Conservation (phyloP, 2,329 filamentous ascomycete genomes). For the Albophoma yamanashiensis region DNA sequence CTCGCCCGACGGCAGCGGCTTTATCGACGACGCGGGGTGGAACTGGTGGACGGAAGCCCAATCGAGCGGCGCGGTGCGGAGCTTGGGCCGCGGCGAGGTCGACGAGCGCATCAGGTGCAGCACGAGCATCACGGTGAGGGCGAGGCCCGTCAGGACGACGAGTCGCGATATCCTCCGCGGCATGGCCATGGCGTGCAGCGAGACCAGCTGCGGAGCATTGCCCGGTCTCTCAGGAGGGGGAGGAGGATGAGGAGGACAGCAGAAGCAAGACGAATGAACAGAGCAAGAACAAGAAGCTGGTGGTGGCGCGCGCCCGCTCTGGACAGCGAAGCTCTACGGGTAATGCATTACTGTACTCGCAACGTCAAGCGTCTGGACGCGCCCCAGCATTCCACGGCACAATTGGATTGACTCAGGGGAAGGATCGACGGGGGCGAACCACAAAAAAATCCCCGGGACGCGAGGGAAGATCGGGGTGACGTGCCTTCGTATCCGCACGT, state of each 20-base stretch:
- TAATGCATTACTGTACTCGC: no score
- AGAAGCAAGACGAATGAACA: not conserved
- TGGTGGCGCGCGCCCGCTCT: not conserved
- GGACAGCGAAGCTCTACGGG: not conserved
- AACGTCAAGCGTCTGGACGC: not conserved
- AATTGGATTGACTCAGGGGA: not conserved
- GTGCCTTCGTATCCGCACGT: not conserved
- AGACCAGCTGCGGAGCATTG: not conserved
- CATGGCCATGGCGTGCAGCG: conserved; percentile 9
- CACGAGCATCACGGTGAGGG: conserved; percentile 10
- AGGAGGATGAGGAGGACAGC: not conserved
- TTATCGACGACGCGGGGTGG: conserved; percentile 19
- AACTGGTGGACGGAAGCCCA: conserved; percentile 17
- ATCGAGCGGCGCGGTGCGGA: conserved; percentile 16
- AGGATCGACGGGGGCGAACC: not conserved
- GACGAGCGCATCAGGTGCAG: conserved; percentile 9
- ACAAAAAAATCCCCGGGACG: not conserved
- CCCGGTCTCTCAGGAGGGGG: not conserved
- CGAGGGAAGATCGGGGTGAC: not conserved
- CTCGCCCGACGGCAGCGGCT: conserved; percentile 16
- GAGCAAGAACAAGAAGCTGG: not conserved
- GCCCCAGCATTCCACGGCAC: not conserved
- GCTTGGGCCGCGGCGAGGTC: conserved; percentile 4
- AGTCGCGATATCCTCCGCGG: conserved; percentile 12
- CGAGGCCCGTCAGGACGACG: conserved; percentile 9